phyloP scores from a whole-genome alignment of 2,329 filamentous ascomycete species.

The Fusarium coffeatum region DNA sequence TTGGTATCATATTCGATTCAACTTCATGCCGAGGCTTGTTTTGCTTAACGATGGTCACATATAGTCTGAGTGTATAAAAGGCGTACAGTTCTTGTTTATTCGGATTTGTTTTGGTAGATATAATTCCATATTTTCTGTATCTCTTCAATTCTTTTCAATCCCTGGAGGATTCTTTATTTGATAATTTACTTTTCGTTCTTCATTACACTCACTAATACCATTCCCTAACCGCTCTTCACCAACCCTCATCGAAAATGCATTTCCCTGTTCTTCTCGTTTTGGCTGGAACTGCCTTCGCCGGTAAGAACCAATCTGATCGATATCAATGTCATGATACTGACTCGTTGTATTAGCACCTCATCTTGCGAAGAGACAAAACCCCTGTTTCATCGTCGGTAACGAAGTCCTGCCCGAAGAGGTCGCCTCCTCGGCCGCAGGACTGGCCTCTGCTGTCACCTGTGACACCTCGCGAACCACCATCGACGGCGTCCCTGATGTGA shows the following conservation, averaged over 20 bases:
- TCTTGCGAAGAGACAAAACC: conserved; percentile 47
- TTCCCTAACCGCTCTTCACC: neutral
- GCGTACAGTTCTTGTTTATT: conserved; percentile 1
- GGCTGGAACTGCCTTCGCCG: conserved; percentile 34
- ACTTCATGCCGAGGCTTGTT: conserved; percentile 9
- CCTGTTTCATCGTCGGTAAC: conserved; percentile 67
- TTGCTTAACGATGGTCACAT: conserved; percentile 19
- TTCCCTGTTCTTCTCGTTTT: conserved; percentile 31
- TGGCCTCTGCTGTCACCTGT: conserved; percentile 63
- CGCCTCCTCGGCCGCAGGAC: conserved; percentile 54
- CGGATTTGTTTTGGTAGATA: neutral
- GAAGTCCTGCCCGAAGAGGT: conserved; percentile 63
- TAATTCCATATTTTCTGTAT: conserved; percentile 4
- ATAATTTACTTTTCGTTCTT: neutral
- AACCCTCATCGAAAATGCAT: conserved; percentile 35
- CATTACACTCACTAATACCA: neutral
- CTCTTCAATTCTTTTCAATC: conserved; percentile 13
- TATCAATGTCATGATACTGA: neutral
- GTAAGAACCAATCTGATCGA: conserved; percentile 11
- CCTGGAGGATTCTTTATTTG: conserved; percentile 16
- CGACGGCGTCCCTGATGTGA: conserved; percentile 66
- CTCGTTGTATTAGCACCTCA: conserved; percentile 29
- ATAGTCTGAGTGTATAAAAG: conserved; percentile 28
- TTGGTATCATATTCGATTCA: conserved; percentile 11
- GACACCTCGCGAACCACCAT: conserved; percentile 60